These are phyloP conservation scores for Oryza glumipatula DNA, from an alignment of 176 grass and related monocot species.

Conservation along the genomic window DNA sequence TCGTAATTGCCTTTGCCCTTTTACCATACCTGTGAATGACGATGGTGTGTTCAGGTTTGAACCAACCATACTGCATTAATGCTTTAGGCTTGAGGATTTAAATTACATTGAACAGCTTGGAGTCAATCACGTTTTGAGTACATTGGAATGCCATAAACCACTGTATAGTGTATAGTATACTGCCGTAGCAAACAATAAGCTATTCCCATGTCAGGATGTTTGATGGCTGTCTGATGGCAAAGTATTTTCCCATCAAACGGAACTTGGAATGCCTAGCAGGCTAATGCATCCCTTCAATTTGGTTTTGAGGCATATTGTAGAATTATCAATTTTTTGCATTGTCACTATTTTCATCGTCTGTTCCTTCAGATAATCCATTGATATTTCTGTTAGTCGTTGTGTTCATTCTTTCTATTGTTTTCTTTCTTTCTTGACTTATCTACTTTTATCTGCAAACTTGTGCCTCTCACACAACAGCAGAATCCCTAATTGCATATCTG, in stretches of 20 bases:
- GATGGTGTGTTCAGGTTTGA: not conserved
- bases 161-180: not conserved
- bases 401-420: not conserved
- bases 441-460: not conserved
- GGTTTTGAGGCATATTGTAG: not conserved
- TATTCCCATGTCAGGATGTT: not conserved
- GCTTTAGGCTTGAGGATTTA: not conserved
- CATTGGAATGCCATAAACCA: not conserved
- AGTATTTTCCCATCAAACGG: not conserved
- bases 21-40: constrained; percentile 11
- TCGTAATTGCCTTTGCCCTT: constrained; percentile 8
- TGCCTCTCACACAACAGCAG: not conserved
- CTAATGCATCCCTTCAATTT: not conserved
- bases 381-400: not conserved
- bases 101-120: not conserved
- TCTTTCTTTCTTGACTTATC: not conserved
- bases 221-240: constrained; percentile 9
- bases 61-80: not conserved
- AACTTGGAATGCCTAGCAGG: not conserved
- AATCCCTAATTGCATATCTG: constrained; percentile 1
- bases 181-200: not conserved
- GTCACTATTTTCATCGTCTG: not conserved
- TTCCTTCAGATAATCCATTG: not conserved
- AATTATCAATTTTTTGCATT: not conserved
- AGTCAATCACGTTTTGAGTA: not conserved